A percentile compares a stretch with the other conserved stretches of the same genome.
These are phyloP conservation scores for Chlorella ohadii DNA, from an alignment of 139 green algal species.

Conservation along the genomic window DNA sequence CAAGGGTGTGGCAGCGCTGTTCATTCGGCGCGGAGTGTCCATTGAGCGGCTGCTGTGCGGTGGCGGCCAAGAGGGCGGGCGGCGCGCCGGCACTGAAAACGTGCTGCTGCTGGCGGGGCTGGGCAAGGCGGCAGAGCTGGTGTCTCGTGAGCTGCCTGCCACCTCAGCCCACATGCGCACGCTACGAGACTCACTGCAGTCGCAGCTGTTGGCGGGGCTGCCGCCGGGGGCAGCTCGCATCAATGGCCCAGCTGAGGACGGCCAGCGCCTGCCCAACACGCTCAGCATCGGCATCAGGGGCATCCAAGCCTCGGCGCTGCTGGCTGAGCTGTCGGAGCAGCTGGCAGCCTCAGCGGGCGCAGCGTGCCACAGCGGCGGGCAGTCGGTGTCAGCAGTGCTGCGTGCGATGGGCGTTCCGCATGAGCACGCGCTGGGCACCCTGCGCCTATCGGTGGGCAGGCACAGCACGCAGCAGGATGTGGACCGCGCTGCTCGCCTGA, in stretches of 20 bases:
- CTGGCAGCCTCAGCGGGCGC: slow-evolving; percentile 77
- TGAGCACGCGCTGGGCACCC: slow-evolving; percentile 70
- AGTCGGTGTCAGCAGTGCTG: slow-evolving; percentile 41
- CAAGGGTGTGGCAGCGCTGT: slow-evolving; percentile 87
- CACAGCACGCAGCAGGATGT: slow-evolving; percentile 75
- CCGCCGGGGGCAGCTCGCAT: slow-evolving; percentile 47
- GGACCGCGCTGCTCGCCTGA: slow-evolving; percentile 54
- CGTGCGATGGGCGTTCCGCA: slow-evolving; percentile 47
- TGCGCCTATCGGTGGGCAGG: slow-evolving; percentile 75
- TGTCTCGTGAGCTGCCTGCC: slow-evolving; percentile 42
- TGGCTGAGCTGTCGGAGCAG: slow-evolving; percentile 53
- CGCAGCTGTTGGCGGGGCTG: slow-evolving; percentile 55
- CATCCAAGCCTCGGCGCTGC: slow-evolving; percentile 51
- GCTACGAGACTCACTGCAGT: slow-evolving; percentile 53
- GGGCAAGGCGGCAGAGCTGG: slow-evolving; percentile 73
- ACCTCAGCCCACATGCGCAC: slow-evolving; percentile 57
- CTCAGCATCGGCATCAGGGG: slow-evolving; percentile 77
- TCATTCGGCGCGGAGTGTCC: slow-evolving; percentile 59
- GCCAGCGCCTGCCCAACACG: slow-evolving; percentile 79
- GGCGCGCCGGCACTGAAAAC: slow-evolving; percentile 79
- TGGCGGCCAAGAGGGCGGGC: slow-evolving; percentile 61
- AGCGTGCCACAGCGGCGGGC: slow-evolving; percentile 71
- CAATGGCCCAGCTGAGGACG: slow-evolving; percentile 64
- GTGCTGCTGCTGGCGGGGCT: slow-evolving; percentile 74
- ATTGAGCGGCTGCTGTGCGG: slow-evolving; percentile 66